Percentiles rank a stretch among this genome's conserved stretches.
Conservation (phyloP, 202 grass and related monocot genomes). For the Dendrocalamus latiflorus region DNA sequence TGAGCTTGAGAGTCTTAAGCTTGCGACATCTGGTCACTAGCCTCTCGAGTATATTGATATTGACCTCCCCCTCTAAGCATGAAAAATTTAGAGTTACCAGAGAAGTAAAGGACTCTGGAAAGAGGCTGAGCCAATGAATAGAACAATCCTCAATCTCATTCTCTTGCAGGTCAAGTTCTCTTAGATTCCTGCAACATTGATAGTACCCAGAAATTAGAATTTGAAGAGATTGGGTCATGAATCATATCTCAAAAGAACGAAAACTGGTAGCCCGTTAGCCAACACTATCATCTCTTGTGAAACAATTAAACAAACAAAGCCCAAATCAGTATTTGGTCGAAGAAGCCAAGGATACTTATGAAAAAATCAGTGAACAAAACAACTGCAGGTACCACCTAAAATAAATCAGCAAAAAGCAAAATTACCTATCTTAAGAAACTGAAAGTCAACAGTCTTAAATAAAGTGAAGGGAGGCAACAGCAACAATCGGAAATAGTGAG, state of each 20-base stretch:
- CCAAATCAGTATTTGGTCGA: neutral
- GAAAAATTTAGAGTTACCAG: slow-evolving; percentile 69
- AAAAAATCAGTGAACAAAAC: neutral
- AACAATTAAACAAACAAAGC: neutral
- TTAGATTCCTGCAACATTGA: slow-evolving; percentile 50
- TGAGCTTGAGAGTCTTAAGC: slow-evolving; percentile 67
- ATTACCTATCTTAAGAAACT: neutral
- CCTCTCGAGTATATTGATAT: slow-evolving; percentile 49
- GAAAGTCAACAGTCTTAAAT: neutral
- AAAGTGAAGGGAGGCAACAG: neutral
- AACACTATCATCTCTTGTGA: neutral
- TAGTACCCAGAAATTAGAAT: neutral
- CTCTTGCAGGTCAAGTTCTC: slow-evolving; percentile 65
- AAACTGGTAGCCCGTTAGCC: neutral
- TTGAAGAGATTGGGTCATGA: neutral
- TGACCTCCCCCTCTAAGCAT: slow-evolving; percentile 53
- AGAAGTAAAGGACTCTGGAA: slow-evolving; percentile 69
- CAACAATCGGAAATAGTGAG: neutral
- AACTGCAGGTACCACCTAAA: neutral
- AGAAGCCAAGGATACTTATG: neutral
- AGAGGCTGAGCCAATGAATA: slow-evolving; percentile 52
- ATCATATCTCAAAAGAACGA: neutral
- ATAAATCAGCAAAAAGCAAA: neutral
- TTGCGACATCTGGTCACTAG: slow-evolving; percentile 67
- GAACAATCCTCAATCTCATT: slow-evolving; percentile 54